Percentiles rank a stretch among this genome's conserved stretches.
These are phyloP conservation scores for Fusarium duplospermum DNA, from an alignment of 2,329 filamentous ascomycete species.

Conservation along the genomic window DNA sequence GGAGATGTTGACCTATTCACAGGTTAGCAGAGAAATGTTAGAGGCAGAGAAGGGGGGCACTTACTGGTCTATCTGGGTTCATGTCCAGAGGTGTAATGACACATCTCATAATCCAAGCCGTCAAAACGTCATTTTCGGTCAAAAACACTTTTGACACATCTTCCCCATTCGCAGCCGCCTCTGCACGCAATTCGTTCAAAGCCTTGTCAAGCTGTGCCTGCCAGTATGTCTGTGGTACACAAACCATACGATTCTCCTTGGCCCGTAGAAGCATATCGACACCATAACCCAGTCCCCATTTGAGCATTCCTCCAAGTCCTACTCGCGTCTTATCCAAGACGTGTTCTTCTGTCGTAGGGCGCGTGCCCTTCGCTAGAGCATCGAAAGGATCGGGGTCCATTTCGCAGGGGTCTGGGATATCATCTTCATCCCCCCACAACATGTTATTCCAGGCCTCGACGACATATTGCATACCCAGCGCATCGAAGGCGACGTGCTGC, in stretches of 20 bases:
- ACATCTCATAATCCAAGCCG: conserved; percentile 16
- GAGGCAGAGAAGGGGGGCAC: neutral
- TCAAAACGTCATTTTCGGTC: conserved; percentile 22
- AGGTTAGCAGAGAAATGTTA: no score
- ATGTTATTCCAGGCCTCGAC: conserved; percentile 11
- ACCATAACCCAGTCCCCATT: conserved; percentile 18
- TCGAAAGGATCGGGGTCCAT: conserved; percentile 19
- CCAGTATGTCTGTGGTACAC: conserved; percentile 18
- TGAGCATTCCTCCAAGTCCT: neutral
- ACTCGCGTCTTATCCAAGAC: conserved; percentile 1
- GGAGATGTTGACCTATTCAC: neutral
- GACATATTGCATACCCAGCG: neutral
- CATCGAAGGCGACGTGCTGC: conserved; percentile 20
- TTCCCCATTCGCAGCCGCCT: neutral
- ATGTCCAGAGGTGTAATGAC: conserved; percentile 12
- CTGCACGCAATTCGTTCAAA: neutral
- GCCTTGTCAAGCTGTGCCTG: conserved; percentile 5
- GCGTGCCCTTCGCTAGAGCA: conserved; percentile 6
- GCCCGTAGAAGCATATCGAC: conserved; percentile 3
- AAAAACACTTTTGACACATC: conserved; percentile 11
- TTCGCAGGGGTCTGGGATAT: conserved; percentile 4
- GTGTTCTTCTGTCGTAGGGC: conserved; percentile 9
- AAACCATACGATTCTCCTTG: conserved; percentile 23
- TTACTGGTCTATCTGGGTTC: conserved; percentile 3
- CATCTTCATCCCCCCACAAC: conserved; percentile 11